Evolutionary conservation across 805 yeast species (phyloP), one percentile per base, ranked within the genome.

Genomic region (Barnettozyma botsteinii): DNA sequence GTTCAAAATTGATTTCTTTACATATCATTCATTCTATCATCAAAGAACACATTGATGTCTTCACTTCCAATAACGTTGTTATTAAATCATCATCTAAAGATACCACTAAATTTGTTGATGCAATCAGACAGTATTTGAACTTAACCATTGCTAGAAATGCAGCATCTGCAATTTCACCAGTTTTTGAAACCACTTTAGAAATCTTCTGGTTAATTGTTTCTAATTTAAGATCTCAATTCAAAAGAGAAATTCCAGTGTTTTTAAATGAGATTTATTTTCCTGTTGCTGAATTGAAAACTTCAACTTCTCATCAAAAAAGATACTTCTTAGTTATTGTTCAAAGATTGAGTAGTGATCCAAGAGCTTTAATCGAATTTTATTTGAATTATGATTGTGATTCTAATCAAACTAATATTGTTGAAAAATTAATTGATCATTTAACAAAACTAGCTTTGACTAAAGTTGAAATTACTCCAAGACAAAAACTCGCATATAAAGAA

Each of bases 341-440:
- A 52, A 72, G 95, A 49, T 63, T 93, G 28, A 83, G 95, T 57
- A 78, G 79, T 48, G 96, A 91, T 62, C 95, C 98, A 32, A 73
- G 95, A 46, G 81, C 94, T 15, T 66, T 94, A 46, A 86, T 94
- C 43, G 99, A 93, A 64, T 78, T 93, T 43, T 93, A 91, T 57
- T 72, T 93, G 54, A 93, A 93, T 62, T 94, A 93, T 60, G 99
- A 93, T 61, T 93, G 99, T 67, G 96, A 88, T 58, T 64, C 75
- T 2, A 68, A 72, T 15, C 75, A 81, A 71, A 84, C 93, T 28
- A 93, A 93, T 59, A 70, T 89, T 36, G 86, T 89, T 62, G 98
- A 93, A 62, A 70, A 78, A 37, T 69, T 88, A 31, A 77, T 88
- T 38, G 89, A 87, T 49, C 81, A 83, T 50, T 69, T 93, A 48